Evolutionary conservation across 805 yeast species (phyloP).

Genomic region (Wickerhamiella kurtzmanii): DNA sequence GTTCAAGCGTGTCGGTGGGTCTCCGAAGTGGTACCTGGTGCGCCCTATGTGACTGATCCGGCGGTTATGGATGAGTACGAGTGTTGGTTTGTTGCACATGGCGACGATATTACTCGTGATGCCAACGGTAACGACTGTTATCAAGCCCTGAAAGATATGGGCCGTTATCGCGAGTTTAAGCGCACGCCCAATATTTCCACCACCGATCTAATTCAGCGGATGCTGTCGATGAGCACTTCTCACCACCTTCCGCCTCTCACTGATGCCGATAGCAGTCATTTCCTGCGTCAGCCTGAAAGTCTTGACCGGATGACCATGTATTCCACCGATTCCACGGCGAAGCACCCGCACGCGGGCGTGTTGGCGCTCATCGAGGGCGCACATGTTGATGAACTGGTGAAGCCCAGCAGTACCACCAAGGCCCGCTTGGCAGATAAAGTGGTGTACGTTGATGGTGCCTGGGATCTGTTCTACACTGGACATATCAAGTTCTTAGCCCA

Average conservation of each 20-base stretch:
- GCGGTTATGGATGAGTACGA: slow-evolving; percentile 55
- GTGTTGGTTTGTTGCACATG: slow-evolving; percentile 92
- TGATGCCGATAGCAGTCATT: slow-evolving; percentile 10
- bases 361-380: slow-evolving; percentile 6
- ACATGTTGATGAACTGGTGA: slow-evolving; percentile 6
- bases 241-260: slow-evolving; percentile 39
- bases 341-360: slow-evolving; percentile 18
- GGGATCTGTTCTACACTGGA: slow-evolving; percentile 88
- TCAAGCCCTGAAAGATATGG: slow-evolving; percentile 64
- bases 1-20: slow-evolving; percentile 89
- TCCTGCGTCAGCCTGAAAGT: slow-evolving; percentile 7
- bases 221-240: slow-evolving; percentile 46
- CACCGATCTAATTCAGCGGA: slow-evolving; percentile 84
- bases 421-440: slow-evolving; percentile 17
- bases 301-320: slow-evolving; percentile 15
- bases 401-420: slow-evolving; percentile 5
- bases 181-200: slow-evolving; percentile 91
- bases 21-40: slow-evolving; percentile 51
- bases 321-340: slow-evolving; percentile 16
- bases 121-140: slow-evolving; percentile 93
- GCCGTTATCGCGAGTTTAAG: slow-evolving; percentile 81
- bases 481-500: slow-evolving; percentile 62
- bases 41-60: slow-evolving; percentile 92
- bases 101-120: slow-evolving; percentile 95
- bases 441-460: slow-evolving; percentile 65